A percentile compares a stretch with the other conserved stretches of the same genome.
These are phyloP conservation scores for Pulveroboletus sp. DNA, from an alignment of 768 basidiomycete genomes.

Conservation along the genomic window DNA sequence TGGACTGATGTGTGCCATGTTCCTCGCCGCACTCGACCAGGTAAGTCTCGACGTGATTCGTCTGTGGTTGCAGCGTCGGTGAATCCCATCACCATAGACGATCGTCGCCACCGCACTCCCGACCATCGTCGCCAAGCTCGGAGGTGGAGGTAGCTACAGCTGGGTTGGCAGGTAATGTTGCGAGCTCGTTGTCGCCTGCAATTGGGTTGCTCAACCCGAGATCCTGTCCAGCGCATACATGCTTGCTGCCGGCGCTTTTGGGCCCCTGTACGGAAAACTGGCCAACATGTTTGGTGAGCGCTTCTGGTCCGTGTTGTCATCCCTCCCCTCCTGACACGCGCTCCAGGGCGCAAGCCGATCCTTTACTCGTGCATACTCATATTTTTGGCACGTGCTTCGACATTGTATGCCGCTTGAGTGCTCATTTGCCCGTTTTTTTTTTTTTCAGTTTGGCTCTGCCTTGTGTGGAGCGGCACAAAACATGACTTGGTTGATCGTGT, in stretches of 20 bases:
- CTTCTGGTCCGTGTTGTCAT: too few relatives aligned
- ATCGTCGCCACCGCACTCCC: slow-evolving; percentile 75
- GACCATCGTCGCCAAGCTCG: slow-evolving; percentile 62
- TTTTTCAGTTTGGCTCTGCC: slow-evolving; percentile 61
- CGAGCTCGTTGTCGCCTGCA: background rate
- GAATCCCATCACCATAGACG: slow-evolving; percentile 34
- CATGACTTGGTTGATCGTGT: slow-evolving; percentile 72
- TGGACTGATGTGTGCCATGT: slow-evolving; percentile 28
- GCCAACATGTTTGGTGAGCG: slow-evolving; percentile 50
- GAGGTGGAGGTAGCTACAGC: slow-evolving; percentile 59
- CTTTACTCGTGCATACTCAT: slow-evolving; percentile 52
- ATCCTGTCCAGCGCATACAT: slow-evolving; percentile 58
- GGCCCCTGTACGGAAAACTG: slow-evolving; percentile 75
- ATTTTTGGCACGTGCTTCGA: slow-evolving; percentile 51
- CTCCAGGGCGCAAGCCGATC: slow-evolving; percentile 58
- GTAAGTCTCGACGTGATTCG: slow-evolving; percentile 24
- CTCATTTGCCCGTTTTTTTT: background rate
- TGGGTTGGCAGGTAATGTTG: slow-evolving; percentile 64
- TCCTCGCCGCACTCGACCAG: slow-evolving; percentile 54
- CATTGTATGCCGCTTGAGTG: too few relatives aligned
- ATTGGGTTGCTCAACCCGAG: too few relatives aligned
- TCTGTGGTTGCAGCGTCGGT: background rate
- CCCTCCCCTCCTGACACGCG: too few relatives aligned
- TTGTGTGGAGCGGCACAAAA: slow-evolving; percentile 75
- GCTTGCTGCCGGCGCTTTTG: slow-evolving; percentile 59